Evolutionary conservation across 345 rosid species (phyloP), one percentile per base, ranked within the genome.

Genomic region (Brassica rapa): DNA sequence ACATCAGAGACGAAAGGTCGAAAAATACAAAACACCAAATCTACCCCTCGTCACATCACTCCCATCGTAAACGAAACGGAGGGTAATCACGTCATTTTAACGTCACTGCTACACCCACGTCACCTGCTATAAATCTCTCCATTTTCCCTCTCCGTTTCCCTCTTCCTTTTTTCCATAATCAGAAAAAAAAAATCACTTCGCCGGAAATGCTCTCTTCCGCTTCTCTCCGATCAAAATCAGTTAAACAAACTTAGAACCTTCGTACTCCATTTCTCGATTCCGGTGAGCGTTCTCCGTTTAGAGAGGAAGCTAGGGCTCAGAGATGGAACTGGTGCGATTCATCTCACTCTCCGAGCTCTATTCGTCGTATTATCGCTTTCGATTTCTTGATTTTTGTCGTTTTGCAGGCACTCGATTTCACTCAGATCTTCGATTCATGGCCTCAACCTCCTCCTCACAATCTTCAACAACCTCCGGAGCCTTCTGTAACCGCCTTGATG

Each of bases 391-490:
- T 11, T 27, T 27, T 24, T 61, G 35, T 33, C 6, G 6, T 59
- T 49, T 11, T 46, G 63, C 85, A 88, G 90, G 88, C 73, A 71
- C 74, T 73, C 12, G 75, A 78, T 60, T 70, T 65, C 70, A 29
- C 82, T 15, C 81, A 83, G 73, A 29, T 76, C 41, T 72, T 75
- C 33, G 80, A 68, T 25, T 72, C 77, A 21, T 70, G 70, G 41
- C 43, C 82, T 19, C 53, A 73, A 77, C 35, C 66, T 16, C 57
- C 53, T 33, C 66, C 60, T 60, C 55, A 16, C 74, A 74, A 68
- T 0, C 27, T 24, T 24, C 25, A 24, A 24, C 25, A 24, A 5
- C 24, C 76, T 11, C 70, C 81, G 53, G 56, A 11, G n/a, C 21
- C 6, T 51, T 56, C 75, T 10, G 12, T n/a, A 24, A 11, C 29